These are phyloP conservation scores for Gymnopilus dilepis DNA, from an alignment of 768 basidiomycete genomes.

Conservation along the genomic window DNA sequence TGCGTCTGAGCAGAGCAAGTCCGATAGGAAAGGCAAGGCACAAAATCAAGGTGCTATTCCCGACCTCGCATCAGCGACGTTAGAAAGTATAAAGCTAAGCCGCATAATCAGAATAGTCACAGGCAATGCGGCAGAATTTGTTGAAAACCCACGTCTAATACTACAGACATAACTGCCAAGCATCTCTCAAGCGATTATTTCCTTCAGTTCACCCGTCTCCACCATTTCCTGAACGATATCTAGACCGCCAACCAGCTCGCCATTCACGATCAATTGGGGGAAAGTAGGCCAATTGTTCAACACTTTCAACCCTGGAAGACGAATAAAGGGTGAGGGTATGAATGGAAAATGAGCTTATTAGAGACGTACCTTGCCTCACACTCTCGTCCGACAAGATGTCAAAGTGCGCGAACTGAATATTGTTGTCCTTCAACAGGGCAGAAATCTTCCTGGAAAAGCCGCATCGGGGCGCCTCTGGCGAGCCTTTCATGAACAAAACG, in stretches of 20 bases:
- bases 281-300: conserved; percentile 92
- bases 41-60: neutral
- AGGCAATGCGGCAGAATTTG: conserved; percentile 6
- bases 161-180: neutral
- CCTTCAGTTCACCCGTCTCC: conserved; percentile 75
- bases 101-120: neutral
- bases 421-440: conserved; percentile 64
- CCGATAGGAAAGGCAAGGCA: neutral
- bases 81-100: neutral
- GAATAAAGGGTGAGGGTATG: neutral
- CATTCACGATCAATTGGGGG: conserved; percentile 85
- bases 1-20: neutral
- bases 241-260: conserved; percentile 93
- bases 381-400: conserved; percentile 85
- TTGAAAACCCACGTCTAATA: conserved; percentile 13
- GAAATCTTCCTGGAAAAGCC: conserved; percentile 86
- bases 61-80: neutral
- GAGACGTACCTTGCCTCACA: conserved; percentile 73
- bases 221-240: conserved; percentile 93
- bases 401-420: conserved; percentile 73
- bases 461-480: conserved; percentile 76
- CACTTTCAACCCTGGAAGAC: conserved; percentile 61
- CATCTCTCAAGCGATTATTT: conserved; percentile 38
- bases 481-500: conserved; percentile 93
- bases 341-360: neutral